Percentiles rank a stretch among this genome's conserved stretches.
phyloP scores from a whole-genome alignment of 768 basidiomycete species.

The Boletus tylopilopsis region DNA sequence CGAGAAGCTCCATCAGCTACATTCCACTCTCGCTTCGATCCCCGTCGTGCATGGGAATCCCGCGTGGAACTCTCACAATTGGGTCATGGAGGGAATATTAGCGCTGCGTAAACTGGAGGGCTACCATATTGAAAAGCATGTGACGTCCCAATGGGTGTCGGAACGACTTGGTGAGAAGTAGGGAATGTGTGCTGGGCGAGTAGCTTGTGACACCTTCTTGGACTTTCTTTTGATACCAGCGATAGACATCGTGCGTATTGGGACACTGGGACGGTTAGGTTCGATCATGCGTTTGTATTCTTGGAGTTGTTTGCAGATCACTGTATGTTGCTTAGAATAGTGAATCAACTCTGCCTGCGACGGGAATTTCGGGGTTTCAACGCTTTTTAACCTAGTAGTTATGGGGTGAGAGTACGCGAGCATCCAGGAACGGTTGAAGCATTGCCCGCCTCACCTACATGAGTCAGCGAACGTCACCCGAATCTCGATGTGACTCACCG shows the following conservation, averaged over 20 bases:
- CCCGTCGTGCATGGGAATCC: constrained; percentile 26
- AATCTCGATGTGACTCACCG: constrained; percentile 18
- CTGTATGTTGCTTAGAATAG: constrained; percentile 10
- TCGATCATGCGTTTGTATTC: constrained; percentile 24
- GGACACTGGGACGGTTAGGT: constrained; percentile 19
- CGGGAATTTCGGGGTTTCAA: constrained; percentile 14
- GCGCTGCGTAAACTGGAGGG: constrained; percentile 28
- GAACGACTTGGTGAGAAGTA: constrained; percentile 28
- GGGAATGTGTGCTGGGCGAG: neutral
- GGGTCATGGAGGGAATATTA: constrained; percentile 31
- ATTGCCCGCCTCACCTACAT: neutral
- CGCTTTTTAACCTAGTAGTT: constrained; percentile 18
- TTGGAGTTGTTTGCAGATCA: constrained; percentile 15
- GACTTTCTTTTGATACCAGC: constrained; percentile 21
- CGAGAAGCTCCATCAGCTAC: constrained; percentile 26
- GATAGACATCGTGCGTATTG: constrained; percentile 16
- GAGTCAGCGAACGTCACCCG: constrained; percentile 11
- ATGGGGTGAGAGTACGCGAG: constrained; percentile 5
- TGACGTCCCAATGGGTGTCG: constrained; percentile 27
- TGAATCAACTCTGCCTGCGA: constrained; percentile 6
- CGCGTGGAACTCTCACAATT: constrained; percentile 27
- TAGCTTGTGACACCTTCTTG: constrained; percentile 8
- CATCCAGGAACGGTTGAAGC: constrained; percentile 4
- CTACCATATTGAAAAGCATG: constrained; percentile 29
- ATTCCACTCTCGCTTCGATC: constrained; percentile 25